phyloP scores from a whole-genome alignment of 2,329 filamentous ascomycete species.

The Aspergillus versicolor region DNA sequence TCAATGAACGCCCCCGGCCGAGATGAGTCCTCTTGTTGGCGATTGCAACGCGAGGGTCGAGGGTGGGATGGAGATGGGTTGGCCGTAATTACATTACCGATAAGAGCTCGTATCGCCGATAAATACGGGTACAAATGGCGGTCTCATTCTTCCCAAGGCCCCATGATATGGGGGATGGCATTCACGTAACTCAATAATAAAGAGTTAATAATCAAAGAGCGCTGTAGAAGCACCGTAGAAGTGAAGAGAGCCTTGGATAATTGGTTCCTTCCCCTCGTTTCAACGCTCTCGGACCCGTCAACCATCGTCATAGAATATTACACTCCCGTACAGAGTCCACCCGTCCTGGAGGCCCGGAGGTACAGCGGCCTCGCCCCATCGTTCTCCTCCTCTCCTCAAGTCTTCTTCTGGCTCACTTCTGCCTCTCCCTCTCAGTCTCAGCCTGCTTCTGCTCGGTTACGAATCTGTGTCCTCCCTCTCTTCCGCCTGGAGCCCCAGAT shows the following conservation, averaged over 20 bases:
- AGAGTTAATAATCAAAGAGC: neutral
- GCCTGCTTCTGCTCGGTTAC: constrained; percentile 14
- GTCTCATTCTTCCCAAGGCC: neutral
- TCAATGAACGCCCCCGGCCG: neutral
- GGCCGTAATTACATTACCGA: constrained; percentile 4
- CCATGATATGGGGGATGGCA: neutral
- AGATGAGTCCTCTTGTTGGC: neutral
- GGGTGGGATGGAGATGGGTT: neutral
- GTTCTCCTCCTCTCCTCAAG: neutral
- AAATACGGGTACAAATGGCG: neutral
- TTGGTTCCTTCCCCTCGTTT: constrained; percentile 8
- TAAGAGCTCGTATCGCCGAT: neutral
- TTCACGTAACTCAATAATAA: neutral
- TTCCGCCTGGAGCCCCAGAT: constrained; percentile 16
- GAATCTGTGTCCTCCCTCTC: constrained; percentile 17
- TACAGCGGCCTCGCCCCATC: constrained; percentile 9
- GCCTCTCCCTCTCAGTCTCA: constrained; percentile 1
- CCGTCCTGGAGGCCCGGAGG: neutral
- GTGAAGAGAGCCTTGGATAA: neutral
- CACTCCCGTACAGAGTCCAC: constrained; percentile 4
- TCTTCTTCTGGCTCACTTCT: neutral
- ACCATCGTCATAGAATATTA: constrained; percentile 16
- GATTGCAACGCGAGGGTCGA: neutral
- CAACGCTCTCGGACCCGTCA: constrained; percentile 17
- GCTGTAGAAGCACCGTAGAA: neutral